Conservation (phyloP, 2,329 filamentous ascomycete species). For the Exophiala oligosperma region DNA sequence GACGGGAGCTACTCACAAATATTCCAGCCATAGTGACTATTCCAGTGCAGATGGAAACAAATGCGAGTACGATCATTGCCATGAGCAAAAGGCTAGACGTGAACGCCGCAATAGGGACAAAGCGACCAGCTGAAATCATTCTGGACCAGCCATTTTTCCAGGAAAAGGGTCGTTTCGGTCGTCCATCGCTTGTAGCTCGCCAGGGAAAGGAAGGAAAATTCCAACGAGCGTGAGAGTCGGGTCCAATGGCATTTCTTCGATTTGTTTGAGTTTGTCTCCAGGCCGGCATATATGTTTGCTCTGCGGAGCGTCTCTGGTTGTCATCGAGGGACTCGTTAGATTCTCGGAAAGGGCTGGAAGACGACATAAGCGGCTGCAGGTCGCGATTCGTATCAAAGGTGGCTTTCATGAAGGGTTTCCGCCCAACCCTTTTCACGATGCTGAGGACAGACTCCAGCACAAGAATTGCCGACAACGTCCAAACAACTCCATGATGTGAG, state of each 20-base stretch:
- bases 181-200: too few relatives aligned
- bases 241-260: too few relatives aligned
- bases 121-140: not conserved
- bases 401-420: not conserved
- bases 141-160: not conserved
- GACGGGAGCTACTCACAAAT: conserved; percentile 9
- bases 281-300: too few relatives aligned
- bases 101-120: not conserved
- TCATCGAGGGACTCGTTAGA: not conserved
- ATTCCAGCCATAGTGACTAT: conserved; percentile 41
- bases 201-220: too few relatives aligned
- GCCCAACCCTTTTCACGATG: conserved; percentile 2
- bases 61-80: conserved; percentile 7
- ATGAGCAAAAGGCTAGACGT: conserved; percentile 1
- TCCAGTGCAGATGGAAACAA: conserved; percentile 16
- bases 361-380: conserved; percentile 4
- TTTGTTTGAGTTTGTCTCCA: too few relatives aligned
- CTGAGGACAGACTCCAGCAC: not conserved
- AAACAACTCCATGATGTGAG: conserved; percentile 6
- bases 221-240: too few relatives aligned
- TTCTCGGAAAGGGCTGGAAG: not conserved
- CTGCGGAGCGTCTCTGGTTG: too few relatives aligned
- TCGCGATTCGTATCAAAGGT: conserved; percentile 1
- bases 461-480: conserved; percentile 7
- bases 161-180: too few relatives aligned